A percentile compares a stretch with the other conserved stretches of the same genome.
Conservation (phyloP, 768 basidiomycete species). For the Leccinum longicurvipes region DNA sequence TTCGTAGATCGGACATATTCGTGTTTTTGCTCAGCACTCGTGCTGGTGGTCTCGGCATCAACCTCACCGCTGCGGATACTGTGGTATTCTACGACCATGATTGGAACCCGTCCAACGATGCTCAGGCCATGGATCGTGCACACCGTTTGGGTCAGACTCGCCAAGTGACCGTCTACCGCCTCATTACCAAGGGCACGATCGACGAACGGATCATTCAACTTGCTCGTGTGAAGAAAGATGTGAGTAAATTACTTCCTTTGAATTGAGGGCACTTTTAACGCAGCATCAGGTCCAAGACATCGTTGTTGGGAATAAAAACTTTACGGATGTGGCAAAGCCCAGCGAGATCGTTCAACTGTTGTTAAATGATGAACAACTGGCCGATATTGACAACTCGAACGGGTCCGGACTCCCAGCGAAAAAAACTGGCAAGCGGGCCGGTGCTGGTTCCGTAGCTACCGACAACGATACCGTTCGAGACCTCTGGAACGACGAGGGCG, state of each 20-base stretch:
- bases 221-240: slow-evolving; percentile 96
- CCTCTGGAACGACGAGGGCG: slow-evolving; percentile 84
- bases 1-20: slow-evolving; percentile 74
- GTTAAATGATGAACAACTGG: slow-evolving; percentile 92
- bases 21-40: slow-evolving; percentile 91
- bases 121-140: slow-evolving; percentile 97
- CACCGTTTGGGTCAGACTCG: slow-evolving; percentile 96
- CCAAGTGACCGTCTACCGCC: slow-evolving; percentile 93
- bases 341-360: slow-evolving; percentile 96
- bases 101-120: slow-evolving; percentile 90
- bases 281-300: slow-evolving; percentile 88
- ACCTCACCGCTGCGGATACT: slow-evolving; percentile 69
- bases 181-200: slow-evolving; percentile 91
- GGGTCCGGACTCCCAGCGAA: slow-evolving; percentile 35
- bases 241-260: slow-evolving; percentile 32
- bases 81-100: slow-evolving; percentile 26
- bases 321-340: slow-evolving; percentile 89
- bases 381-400: slow-evolving; percentile 55
- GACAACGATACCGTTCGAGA: slow-evolving; percentile 48
- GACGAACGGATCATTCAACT: slow-evolving; percentile 97
- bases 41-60: slow-evolving; percentile 96
- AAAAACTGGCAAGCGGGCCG: slow-evolving; percentile 34
- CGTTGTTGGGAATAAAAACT: slow-evolving; percentile 95
- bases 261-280: not conserved
- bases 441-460: slow-evolving; percentile 30